Evolutionary conservation across 331 rosid genomes (phyloP).

Genomic region (Erythrophleum ivorense): DNA sequence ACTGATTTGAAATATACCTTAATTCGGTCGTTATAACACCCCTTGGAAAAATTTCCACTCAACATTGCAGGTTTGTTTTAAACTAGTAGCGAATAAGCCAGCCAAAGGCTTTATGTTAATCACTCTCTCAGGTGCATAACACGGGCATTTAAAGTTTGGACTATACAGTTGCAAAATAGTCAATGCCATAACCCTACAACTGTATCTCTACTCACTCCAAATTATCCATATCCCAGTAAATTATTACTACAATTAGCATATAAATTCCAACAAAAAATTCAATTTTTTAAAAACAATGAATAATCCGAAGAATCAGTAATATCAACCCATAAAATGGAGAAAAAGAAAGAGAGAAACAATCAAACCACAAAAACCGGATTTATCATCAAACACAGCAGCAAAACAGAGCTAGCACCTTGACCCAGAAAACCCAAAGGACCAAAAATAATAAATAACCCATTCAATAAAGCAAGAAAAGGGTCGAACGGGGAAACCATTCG

Average conservation of each 20-base stretch:
- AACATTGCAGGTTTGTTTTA: neutral
- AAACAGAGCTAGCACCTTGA: constrained; percentile 33
- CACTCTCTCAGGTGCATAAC: constrained; percentile 14
- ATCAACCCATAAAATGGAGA: neutral
- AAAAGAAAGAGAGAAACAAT: constrained; percentile 16
- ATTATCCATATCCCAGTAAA: constrained; percentile 30
- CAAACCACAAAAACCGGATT: constrained; percentile 9
- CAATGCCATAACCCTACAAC: neutral
- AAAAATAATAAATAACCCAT: neutral
- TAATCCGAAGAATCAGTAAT: constrained; percentile 19
- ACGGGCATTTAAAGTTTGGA: neutral
- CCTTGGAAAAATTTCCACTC: neutral
- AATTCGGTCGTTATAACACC: neutral
- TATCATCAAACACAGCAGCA: constrained; percentile 8
- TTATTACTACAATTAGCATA: constrained; percentile 16
- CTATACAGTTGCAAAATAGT: constrained; percentile 10
- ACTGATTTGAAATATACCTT: neutral
- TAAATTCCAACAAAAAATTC: constrained; percentile 12
- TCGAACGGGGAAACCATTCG: constrained; percentile 21
- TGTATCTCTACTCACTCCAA: constrained; percentile 30
- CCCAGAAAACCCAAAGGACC: neutral
- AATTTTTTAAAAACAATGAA: constrained; percentile 15
- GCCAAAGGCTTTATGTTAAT: constrained; percentile 4
- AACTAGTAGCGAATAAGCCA: constrained; percentile 4
- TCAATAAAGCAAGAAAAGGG: constrained; percentile 38